Evolutionary conservation across 73 alveolate genomes (phyloP).

Genomic region (Paramecium biaurelia): DNA sequence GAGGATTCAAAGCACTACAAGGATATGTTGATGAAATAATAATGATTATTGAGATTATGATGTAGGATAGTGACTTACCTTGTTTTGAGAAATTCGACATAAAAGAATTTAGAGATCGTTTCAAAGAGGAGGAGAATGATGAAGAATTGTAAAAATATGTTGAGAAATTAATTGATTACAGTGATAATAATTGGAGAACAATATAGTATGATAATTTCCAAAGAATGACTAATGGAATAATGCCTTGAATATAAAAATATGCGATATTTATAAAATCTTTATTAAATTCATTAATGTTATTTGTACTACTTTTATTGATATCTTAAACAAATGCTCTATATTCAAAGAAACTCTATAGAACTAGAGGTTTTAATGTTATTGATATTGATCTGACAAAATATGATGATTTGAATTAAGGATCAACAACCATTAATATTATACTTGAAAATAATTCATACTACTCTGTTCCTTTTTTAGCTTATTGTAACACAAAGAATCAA

Average conservation of each 20-base stretch:
- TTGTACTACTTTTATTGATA: background rate
- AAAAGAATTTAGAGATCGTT: slow-evolving; percentile 55
- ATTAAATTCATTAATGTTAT: background rate
- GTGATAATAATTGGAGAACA: slow-evolving; percentile 66
- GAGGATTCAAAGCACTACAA: slow-evolving; percentile 49
- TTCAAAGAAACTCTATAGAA: background rate
- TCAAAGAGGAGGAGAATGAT: slow-evolving; percentile 35
- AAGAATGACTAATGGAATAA: slow-evolving; percentile 63
- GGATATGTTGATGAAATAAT: slow-evolving; percentile 44
- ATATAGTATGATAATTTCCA: slow-evolving; percentile 63
- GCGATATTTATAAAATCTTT: slow-evolving; percentile 3
- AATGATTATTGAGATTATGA: slow-evolving; percentile 47
- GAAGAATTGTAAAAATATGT: slow-evolving; percentile 52
- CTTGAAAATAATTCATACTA: background rate
- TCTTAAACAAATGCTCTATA: background rate
- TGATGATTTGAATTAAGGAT: background rate
- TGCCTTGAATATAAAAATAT: slow-evolving; percentile 51
- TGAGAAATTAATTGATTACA: slow-evolving; percentile 48
- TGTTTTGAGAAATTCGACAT: slow-evolving; percentile 57
- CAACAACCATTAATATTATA: background rate
- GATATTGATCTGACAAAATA: background rate
- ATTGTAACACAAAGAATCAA: background rate
- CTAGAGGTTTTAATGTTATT: background rate
- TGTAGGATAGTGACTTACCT: slow-evolving; percentile 54
- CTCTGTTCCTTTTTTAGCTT: background rate